Percentiles rank a stretch among this genome's conserved stretches.
These are phyloP conservation scores for Floccularia luteovirens DNA, from an alignment of 768 basidiomycete species.

Conservation along the genomic window DNA sequence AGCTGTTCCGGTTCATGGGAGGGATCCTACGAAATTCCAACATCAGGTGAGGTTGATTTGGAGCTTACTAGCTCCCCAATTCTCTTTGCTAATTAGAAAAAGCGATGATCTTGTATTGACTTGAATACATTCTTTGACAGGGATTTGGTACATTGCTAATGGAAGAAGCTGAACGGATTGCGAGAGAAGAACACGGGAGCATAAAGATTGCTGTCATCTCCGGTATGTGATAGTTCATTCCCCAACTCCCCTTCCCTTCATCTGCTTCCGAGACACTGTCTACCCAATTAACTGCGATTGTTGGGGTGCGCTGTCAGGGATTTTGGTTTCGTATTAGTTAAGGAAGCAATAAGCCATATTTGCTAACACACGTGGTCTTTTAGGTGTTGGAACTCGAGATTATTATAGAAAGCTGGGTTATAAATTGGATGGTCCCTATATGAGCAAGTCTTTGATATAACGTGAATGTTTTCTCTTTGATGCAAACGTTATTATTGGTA, in stretches of 20 bases:
- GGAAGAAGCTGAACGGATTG: constrained; percentile 99
- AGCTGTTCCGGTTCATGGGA: constrained; percentile 92
- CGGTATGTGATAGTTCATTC: constrained; percentile 35
- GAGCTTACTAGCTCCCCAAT: too few relatives aligned
- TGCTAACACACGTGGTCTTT: constrained; percentile 1
- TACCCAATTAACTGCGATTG: too few relatives aligned
- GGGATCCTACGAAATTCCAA: constrained; percentile 98
- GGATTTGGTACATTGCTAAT: constrained; percentile 96
- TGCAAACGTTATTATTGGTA: too few relatives aligned
- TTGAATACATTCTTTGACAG: constrained; percentile 34
- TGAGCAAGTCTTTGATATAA: constrained; percentile 76
- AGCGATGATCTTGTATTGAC: too few relatives aligned
- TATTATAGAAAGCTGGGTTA: constrained; percentile 96
- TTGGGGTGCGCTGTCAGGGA: too few relatives aligned
- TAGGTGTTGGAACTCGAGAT: constrained; percentile 93
- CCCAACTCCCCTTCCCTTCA: too few relatives aligned
- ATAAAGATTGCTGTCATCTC: constrained; percentile 96
- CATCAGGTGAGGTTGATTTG: constrained; percentile 83
- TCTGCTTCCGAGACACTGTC: too few relatives aligned
- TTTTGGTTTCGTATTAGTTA: too few relatives aligned
- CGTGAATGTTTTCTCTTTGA: constrained; percentile 3
- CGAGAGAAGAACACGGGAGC: constrained; percentile 94
- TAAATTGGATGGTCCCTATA: constrained; percentile 93
- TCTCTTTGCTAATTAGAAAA: too few relatives aligned
- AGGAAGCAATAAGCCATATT: too few relatives aligned